Percentiles rank a stretch among this genome's conserved stretches.
phyloP scores from a whole-genome alignment of 495 filamentous ascomycete species.

The Pseudotulostoma volvatum region DNA sequence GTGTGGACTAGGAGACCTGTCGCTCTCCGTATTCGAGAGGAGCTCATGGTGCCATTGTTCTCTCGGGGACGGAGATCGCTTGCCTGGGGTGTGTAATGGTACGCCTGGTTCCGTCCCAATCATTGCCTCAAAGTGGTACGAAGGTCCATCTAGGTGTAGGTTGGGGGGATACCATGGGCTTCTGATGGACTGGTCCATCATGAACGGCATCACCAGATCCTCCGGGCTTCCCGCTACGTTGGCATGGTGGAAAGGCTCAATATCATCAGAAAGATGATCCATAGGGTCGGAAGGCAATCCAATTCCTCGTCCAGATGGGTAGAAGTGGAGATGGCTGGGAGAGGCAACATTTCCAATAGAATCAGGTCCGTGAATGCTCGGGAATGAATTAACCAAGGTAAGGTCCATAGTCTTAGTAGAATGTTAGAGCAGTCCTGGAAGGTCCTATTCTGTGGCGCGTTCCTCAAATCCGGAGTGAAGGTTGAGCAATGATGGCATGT shows the following conservation, averaged over 20 bases:
- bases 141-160: neutral
- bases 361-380: neutral
- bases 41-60: neutral
- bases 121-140: neutral
- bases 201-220: too few species aligned
- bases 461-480: too few species aligned
- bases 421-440: neutral
- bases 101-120: neutral
- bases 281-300: neutral
- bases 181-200: too few species aligned
- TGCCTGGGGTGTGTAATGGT: neutral
- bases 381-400: neutral
- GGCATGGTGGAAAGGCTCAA: neutral
- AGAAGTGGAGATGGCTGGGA: neutral
- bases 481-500: too few species aligned
- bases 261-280: neutral
- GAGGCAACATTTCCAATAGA: neutral
- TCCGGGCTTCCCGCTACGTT: too few species aligned
- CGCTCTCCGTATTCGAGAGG: slow-evolving; percentile 2
- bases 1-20: slow-evolving; percentile 4
- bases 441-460: too few species aligned
- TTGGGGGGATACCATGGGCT: neutral
- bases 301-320: neutral
- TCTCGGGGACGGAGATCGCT: neutral
- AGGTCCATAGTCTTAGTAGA: neutral